Base-by-base conservation (phyloP, 441 rosid species). In the Jatropha multifida region DNA sequence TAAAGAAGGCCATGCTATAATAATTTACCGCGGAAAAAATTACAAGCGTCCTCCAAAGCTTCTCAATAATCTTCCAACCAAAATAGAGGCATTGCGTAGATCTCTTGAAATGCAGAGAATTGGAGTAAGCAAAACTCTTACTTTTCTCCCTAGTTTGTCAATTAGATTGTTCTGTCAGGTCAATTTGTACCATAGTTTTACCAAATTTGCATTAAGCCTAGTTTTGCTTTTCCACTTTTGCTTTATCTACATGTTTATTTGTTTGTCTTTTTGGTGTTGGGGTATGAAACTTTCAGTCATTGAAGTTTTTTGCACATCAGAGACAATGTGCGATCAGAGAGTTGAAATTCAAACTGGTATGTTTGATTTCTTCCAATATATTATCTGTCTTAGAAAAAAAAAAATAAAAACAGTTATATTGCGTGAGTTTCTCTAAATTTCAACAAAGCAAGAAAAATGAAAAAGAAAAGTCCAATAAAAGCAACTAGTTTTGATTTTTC, bases 1-100 rank as follows among this genome's bases (percentile, higher is more conserved):
- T 48, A 90, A 84, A 69, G 86, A 89, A 81, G 98, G 93, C 37
- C 92, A 90, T 65, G 90, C 90, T 41, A 86, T 94, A 81, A 86
- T 94, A 64, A 84, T 92, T 38, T 94, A 88, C 84, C 96, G 97
- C 72, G 97, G 97, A 27, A 94, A 87, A 86, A 92, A 94, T 73
- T 90, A 92, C 80, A 86, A 72, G 77, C 96, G 97, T 52, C 97
- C 98, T 74, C 60, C 59, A 1, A 88, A 82, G 81, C 81, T 86
- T 49, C 77, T 78, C 74, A 80, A 87, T 17, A 74, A 92, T 85
- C 97, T 90, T 78, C 80, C 86, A 72, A 86, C 93, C 9, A 94
- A 90, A 82, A 82, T 92, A 80, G 79, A 85, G 78, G 97, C 98
- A 11, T 85, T 88, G n/a, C 83, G 64, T 27, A 86, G 91, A 84